Percentiles rank a stretch among this genome's conserved stretches.
These are phyloP conservation scores for Suillus lakei DNA, from an alignment of 768 basidiomycete species.

Conservation along the genomic window DNA sequence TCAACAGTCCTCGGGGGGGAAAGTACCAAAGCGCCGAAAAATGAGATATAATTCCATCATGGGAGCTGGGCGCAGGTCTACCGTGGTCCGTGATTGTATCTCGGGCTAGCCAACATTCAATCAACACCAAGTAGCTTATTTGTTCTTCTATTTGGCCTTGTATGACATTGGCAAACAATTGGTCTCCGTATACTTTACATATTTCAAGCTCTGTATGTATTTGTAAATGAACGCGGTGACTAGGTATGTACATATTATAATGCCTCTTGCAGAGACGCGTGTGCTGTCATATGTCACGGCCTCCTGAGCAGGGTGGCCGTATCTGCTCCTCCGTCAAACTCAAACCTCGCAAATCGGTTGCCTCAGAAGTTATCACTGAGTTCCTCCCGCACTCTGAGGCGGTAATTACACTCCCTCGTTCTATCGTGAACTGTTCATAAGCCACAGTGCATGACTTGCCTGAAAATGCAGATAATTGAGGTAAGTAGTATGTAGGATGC, in stretches of 20 bases:
- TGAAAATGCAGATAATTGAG: background rate
- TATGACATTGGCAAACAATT: background rate
- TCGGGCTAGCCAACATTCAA: no score
- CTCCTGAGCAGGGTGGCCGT: background rate
- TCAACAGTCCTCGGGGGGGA: background rate
- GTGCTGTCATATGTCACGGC: background rate
- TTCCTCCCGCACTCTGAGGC: background rate
- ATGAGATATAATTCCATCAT: background rate
- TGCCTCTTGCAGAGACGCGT: background rate
- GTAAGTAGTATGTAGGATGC: background rate
- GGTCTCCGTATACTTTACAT: no score
- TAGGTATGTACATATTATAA: background rate
- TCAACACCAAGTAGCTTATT: no score
- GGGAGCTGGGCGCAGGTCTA: background rate
- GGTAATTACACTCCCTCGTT: background rate
- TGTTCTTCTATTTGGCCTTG: constrained; percentile 2
- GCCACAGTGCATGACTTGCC: background rate
- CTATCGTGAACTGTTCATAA: background rate
- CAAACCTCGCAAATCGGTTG: background rate
- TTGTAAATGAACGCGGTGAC: background rate
- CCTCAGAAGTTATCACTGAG: background rate
- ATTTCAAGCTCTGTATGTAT: no score
- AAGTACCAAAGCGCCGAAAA: background rate
- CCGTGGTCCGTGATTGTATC: no score
- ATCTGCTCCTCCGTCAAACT: background rate